Percentiles rank a stretch among this genome's conserved stretches.
Conservation (phyloP, 805 yeast species). For the Hanseniaspora singularis region DNA sequence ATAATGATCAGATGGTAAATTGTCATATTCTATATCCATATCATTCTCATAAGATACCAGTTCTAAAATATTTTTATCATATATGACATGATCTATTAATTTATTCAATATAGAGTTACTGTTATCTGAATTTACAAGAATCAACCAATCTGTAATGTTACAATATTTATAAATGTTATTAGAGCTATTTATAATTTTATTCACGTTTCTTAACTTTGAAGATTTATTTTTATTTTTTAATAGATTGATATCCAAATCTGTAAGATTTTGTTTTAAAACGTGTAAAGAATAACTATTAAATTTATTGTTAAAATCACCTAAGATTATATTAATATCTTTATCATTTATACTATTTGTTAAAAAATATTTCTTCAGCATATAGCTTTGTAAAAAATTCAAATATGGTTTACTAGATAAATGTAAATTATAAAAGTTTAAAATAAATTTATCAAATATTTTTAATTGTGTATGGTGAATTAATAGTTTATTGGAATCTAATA, state of each 20-base stretch:
- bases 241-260: not conserved
- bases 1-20: conserved; percentile 9
- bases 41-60: not conserved
- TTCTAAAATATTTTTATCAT: not conserved
- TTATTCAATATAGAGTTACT: not conserved
- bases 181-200: not conserved
- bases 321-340: not conserved
- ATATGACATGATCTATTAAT: conserved; percentile 8
- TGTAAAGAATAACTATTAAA: conserved; percentile 8
- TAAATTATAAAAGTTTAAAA: conserved; percentile 8
- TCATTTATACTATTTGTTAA: not conserved
- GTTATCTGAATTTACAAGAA: not conserved
- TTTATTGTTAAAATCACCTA: conserved; percentile 13
- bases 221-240: conserved; percentile 4
- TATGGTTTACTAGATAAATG: conserved; percentile 11
- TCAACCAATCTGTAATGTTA: conserved; percentile 2
- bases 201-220: conserved; percentile 7
- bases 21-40: not conserved
- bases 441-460: not conserved
- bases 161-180: not conserved
- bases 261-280: not conserved
- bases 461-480: not conserved
- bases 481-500: conserved; percentile 7
- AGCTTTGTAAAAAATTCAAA: conserved; percentile 9
- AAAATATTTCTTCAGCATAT: conserved; percentile 8